A percentile compares a stretch with the other conserved stretches of the same genome.
Conservation (phyloP, 768 basidiomycete genomes). For the Leccinum variicolor region DNA sequence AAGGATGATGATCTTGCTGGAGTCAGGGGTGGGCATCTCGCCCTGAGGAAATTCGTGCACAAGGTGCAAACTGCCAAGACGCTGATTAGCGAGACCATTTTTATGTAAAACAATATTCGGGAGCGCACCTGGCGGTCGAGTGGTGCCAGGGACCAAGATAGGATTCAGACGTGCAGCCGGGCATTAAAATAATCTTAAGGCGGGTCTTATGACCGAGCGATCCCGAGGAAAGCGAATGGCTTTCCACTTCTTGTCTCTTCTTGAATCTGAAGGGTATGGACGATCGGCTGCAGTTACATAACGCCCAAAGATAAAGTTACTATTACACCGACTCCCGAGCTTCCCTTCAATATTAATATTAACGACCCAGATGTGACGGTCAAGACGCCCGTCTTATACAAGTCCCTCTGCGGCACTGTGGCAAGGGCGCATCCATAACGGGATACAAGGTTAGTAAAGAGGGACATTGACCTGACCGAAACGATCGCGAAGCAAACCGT, state of each 20-base stretch:
- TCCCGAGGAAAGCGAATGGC: slow-evolving; percentile 16
- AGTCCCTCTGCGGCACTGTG: neutral
- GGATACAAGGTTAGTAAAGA: neutral
- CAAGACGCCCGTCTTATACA: slow-evolving; percentile 1
- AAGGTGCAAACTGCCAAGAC: neutral
- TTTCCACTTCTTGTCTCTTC: slow-evolving; percentile 22
- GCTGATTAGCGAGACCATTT: neutral
- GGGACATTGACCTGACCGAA: neutral
- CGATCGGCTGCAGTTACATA: slow-evolving; percentile 21
- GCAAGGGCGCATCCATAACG: neutral
- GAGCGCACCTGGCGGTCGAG: slow-evolving; percentile 4
- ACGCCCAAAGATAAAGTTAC: slow-evolving; percentile 23
- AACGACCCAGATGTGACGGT: slow-evolving; percentile 9
- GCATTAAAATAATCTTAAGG: slow-evolving; percentile 16
- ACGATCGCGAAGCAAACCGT: neutral
- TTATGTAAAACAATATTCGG: neutral
- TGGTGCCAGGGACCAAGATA: neutral
- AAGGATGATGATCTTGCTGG: slow-evolving; percentile 23
- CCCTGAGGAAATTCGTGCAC: neutral
- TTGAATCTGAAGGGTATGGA: slow-evolving; percentile 11
- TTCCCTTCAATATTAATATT: slow-evolving; percentile 16
- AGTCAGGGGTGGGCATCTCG: slow-evolving; percentile 8
- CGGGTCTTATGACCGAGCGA: slow-evolving; percentile 2
- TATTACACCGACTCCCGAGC: slow-evolving; percentile 15
- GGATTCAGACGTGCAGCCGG: neutral